Conservation (phyloP, 352 stramenopile species). For the Phytopythium ostracodes region DNA sequence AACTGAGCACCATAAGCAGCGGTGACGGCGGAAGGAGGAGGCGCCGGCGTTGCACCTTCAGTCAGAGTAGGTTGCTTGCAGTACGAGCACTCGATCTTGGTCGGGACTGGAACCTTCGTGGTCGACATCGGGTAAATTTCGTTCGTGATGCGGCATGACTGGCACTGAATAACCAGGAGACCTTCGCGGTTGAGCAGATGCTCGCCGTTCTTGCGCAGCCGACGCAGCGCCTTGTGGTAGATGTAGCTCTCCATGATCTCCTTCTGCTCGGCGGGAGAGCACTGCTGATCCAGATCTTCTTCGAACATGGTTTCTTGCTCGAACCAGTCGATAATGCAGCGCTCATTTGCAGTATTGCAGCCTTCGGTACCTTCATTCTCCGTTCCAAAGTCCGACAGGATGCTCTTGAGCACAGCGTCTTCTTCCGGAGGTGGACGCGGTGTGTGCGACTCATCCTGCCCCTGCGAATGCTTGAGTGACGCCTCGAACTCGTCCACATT, state of each 20-base stretch:
- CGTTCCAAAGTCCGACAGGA: slow-evolving; percentile 40
- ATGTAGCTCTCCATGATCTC: slow-evolving; percentile 68
- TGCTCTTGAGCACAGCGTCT: slow-evolving; percentile 45
- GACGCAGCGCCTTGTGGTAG: slow-evolving; percentile 67
- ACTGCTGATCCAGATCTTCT: slow-evolving; percentile 81
- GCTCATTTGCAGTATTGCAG: neutral
- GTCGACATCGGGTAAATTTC: slow-evolving; percentile 57
- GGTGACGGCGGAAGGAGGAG: neutral
- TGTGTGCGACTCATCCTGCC: slow-evolving; percentile 11
- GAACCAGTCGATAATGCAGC: slow-evolving; percentile 80
- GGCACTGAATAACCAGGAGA: slow-evolving; percentile 48
- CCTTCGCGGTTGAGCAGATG: slow-evolving; percentile 42
- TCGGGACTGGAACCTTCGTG: slow-evolving; percentile 55
- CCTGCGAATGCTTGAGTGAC: slow-evolving; percentile 43
- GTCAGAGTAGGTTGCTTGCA: slow-evolving; percentile 48
- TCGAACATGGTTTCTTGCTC: slow-evolving; percentile 90
- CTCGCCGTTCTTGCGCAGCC: slow-evolving; percentile 27
- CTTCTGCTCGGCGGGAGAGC: slow-evolving; percentile 58
- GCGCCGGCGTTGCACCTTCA: slow-evolving; percentile 23
- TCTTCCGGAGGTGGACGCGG: slow-evolving; percentile 23
- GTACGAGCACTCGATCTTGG: slow-evolving; percentile 63
- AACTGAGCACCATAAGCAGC: neutral
- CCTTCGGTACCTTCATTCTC: slow-evolving; percentile 16
- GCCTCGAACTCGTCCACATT: slow-evolving; percentile 77
- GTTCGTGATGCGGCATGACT: slow-evolving; percentile 50